Conservation (phyloP, 2,329 filamentous ascomycete species). For the Neurospora crassa region DNA sequence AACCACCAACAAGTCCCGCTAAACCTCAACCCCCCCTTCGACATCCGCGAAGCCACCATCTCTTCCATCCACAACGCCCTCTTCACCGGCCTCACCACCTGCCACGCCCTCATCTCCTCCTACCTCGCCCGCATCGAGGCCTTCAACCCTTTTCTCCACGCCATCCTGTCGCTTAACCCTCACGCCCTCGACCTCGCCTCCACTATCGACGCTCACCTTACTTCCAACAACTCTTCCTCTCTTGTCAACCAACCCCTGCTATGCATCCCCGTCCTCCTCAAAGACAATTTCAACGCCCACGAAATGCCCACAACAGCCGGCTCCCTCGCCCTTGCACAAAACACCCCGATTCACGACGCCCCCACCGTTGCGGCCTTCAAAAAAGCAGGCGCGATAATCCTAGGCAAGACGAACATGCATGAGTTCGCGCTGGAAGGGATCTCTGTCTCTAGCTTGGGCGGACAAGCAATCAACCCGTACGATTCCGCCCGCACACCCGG, state of each 20-base stretch:
- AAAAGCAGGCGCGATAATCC: constrained; percentile 43
- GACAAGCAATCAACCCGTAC: constrained; percentile 59
- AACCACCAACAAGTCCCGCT: not conserved
- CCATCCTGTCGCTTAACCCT: constrained; percentile 44
- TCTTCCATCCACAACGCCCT: constrained; percentile 45
- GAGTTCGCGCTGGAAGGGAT: constrained; percentile 56
- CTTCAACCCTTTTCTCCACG: constrained; percentile 47
- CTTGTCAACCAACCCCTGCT: constrained; percentile 34
- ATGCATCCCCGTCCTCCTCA: constrained; percentile 52
- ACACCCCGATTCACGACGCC: constrained; percentile 36
- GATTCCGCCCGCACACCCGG: constrained; percentile 55
- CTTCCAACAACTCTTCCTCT: constrained; percentile 29
- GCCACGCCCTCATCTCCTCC: constrained; percentile 41
- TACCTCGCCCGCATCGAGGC: constrained; percentile 48
- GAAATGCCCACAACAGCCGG: constrained; percentile 50
- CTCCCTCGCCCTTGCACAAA: constrained; percentile 37
- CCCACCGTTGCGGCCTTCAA: constrained; percentile 40
- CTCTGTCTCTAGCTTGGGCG: constrained; percentile 51
- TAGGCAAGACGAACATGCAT: constrained; percentile 53
- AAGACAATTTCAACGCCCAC: constrained; percentile 52
- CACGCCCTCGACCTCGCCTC: constrained; percentile 34
- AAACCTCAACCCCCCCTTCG: constrained; percentile 25
- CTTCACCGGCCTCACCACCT: constrained; percentile 41
- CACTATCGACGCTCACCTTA: constrained; percentile 35
- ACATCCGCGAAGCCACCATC: constrained; percentile 49